Base-by-base conservation (phyloP, 805 yeast genomes). In the Zygoascus bituminiphila region DNA sequence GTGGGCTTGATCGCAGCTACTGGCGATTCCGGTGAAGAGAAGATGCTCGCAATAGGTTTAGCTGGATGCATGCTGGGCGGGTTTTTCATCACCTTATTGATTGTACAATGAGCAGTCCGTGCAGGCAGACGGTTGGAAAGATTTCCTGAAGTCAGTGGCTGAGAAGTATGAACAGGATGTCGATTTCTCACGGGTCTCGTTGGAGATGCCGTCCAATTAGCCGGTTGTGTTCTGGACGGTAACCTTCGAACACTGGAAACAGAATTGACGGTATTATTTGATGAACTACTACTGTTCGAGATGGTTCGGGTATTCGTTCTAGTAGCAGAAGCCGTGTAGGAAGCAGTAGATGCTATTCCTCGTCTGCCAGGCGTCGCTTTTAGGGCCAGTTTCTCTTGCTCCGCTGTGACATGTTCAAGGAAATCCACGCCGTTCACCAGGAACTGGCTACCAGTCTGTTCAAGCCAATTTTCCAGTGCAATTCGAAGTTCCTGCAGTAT, bases 401-500 rank as follows among this genome's bases (percentile, higher is more conserved):
- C 66, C 22, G 59, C 55, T 21, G 29, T 15, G 17, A 53, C 37
- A 35, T 58, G 67, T 20, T 72, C 71, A 39, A 69, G 60, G 39
- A 79, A 74, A 33, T 74, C 73, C 51, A 70, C 72, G 1, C 82
- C 84, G 44, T 73, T 64, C 17, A 81, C 70, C 43, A 53, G 33
- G 26, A 67, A 66, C 12, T 58, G 63, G 6, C 57, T 59, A 21
- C 31, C 49, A 23, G 52, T 46, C 24, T 59, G 54, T 9, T 39
- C 57, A 53, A 82, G 80, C 69, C 77, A 84, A 10, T 66, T 67
- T 2, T 56, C 50, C 4, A 86, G 57, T 44, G 74, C 75, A 0
- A 52, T 38, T 51, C 74, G 75, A 43, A 91, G 64, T 1, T 71
- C 75, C 3, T 68, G 64, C 8, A 86, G 65, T 0, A 84, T 70